phyloP scores from a whole-genome alignment of 1,284 basidiomycete genomes.

The Naganishia sp. region DNA sequence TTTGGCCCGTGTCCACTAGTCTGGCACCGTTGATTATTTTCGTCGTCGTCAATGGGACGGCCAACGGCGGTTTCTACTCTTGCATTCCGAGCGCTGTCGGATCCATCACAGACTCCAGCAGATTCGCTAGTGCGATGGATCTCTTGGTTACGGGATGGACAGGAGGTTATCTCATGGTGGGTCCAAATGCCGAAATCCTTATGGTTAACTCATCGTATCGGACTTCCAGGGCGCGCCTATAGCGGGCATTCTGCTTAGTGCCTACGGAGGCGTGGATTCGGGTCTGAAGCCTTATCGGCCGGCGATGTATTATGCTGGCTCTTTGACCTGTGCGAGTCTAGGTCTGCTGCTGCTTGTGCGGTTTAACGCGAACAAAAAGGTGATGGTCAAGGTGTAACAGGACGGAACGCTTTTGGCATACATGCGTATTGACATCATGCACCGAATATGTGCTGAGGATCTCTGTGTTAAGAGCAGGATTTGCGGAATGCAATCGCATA shows the following conservation, averaged over 20 bases:
- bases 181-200: neutral
- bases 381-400: constrained; percentile 15
- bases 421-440: neutral
- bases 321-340: constrained; percentile 32
- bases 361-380: constrained; percentile 13
- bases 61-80: constrained; percentile 39
- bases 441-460: too few species aligned
- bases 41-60: constrained; percentile 38
- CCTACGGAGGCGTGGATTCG: constrained; percentile 33
- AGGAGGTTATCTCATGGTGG: constrained; percentile 38
- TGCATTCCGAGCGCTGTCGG: constrained; percentile 41
- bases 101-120: constrained; percentile 34
- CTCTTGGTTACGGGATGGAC: constrained; percentile 41
- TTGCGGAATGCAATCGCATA: too few species aligned
- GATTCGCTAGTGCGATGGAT: constrained; percentile 38
- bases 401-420: neutral
- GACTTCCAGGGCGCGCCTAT: constrained; percentile 36
- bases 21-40: constrained; percentile 40
- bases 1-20: constrained; percentile 33
- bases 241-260: constrained; percentile 39
- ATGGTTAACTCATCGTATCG: neutral
- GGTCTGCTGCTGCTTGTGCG: constrained; percentile 29
- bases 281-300: constrained; percentile 40
- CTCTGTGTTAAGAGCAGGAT: too few species aligned
- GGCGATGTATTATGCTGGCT: constrained; percentile 42